phyloP scores from a whole-genome alignment of 345 rosid species.

The Moricandia arvensis region DNA sequence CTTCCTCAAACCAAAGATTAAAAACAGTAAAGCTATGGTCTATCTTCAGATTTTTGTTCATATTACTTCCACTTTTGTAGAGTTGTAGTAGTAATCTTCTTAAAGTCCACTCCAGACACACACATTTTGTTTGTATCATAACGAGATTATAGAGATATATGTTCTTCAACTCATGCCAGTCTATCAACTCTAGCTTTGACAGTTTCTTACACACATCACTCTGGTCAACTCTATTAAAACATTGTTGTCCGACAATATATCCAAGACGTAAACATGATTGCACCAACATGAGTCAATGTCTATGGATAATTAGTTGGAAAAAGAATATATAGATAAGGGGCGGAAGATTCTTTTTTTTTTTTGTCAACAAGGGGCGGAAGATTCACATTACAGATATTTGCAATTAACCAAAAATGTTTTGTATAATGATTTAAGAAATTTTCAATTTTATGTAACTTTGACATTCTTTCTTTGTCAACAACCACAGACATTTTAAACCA shows the following conservation, averaged over 20 bases:
- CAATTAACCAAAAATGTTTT: neutral
- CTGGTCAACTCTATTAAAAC: neutral
- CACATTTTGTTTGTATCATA: constrained; percentile 26
- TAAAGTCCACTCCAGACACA: neutral
- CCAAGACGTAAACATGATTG: constrained; percentile 9
- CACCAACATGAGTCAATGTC: constrained; percentile 14
- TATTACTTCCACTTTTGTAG: constrained; percentile 36
- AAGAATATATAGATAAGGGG: neutral
- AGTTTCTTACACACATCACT: neutral
- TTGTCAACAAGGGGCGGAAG: too few relatives aligned
- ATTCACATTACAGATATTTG: neutral
- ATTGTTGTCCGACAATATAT: neutral
- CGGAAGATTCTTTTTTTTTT: too few relatives aligned
- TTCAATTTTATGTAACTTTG: constrained; percentile 2
- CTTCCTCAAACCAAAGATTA: constrained; percentile 32
- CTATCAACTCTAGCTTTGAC: neutral
- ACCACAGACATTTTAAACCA: neutral
- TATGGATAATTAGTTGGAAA: neutral
- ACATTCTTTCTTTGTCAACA: constrained; percentile 17
- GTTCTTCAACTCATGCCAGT: neutral
- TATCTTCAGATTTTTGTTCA: constrained; percentile 12
- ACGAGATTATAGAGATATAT: neutral
- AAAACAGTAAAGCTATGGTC: constrained; percentile 21
- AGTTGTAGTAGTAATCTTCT: constrained; percentile 18
- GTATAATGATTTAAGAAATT: neutral